Evolutionary conservation across 768 basidiomycete genomes (phyloP).

Genomic region (Amylocystis lapponica): DNA sequence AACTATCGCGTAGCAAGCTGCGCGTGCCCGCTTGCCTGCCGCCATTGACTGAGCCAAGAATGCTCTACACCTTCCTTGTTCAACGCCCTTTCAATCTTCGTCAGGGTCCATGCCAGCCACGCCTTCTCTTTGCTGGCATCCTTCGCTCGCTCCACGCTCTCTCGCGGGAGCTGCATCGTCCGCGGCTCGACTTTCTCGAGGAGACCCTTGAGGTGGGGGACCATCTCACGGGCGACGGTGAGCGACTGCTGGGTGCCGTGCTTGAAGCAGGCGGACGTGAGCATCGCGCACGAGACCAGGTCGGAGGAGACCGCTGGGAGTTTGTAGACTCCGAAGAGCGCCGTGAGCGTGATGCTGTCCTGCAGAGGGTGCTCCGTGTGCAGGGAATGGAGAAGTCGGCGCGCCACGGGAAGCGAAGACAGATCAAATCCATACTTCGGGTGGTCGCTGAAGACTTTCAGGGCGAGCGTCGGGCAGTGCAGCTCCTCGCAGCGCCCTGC

Average conservation of each 20-base stretch:
- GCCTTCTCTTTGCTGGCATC: constrained; percentile 28
- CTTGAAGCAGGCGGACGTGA: constrained; percentile 50
- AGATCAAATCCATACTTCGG: constrained; percentile 55
- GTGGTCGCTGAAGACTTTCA: constrained; percentile 57
- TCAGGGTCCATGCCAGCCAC: constrained; percentile 33
- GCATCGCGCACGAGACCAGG: constrained; percentile 49
- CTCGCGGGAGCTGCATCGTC: constrained; percentile 8
- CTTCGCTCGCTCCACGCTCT: constrained; percentile 15
- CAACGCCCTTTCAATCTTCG: constrained; percentile 30
- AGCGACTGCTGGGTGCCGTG: constrained; percentile 29
- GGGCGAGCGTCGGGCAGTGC: constrained; percentile 46
- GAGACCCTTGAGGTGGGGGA: constrained; percentile 35
- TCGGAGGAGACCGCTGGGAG: constrained; percentile 52
- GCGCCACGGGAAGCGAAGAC: constrained; percentile 42
- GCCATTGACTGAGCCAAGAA: constrained; percentile 24
- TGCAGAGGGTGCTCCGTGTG: constrained; percentile 42
- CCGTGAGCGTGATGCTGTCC: constrained; percentile 42
- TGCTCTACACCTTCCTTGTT: constrained; percentile 21
- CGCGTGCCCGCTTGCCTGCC: constrained; percentile 19
- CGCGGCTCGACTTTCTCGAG: constrained; percentile 16
- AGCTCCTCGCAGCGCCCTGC: constrained; percentile 63
- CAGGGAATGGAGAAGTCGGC: constrained; percentile 52
- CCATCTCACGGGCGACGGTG: constrained; percentile 37
- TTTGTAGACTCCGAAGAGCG: constrained; percentile 49
- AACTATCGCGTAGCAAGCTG: not conserved